Percentiles rank a stretch among this genome's conserved stretches.
Conservation (phyloP, 371 early-diverging fungal genomes). For the Umbelopsis sp. region DNA sequence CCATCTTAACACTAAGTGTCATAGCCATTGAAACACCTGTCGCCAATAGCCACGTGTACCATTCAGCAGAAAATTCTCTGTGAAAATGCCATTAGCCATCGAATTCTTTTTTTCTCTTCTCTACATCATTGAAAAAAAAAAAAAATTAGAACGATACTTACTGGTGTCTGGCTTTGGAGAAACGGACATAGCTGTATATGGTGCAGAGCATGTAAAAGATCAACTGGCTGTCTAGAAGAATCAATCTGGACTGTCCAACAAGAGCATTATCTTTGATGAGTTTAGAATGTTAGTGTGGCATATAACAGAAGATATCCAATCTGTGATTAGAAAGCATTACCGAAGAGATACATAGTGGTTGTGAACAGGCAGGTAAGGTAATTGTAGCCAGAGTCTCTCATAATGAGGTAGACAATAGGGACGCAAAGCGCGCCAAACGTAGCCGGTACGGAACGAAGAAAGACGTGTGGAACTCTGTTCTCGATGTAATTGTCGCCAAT, state of each 20-base stretch:
- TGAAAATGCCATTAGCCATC: slow-evolving; percentile 25
- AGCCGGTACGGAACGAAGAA: slow-evolving; percentile 82
- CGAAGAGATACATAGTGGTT: slow-evolving; percentile 82
- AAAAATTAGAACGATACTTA: slow-evolving; percentile 28
- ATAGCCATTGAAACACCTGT: slow-evolving; percentile 75
- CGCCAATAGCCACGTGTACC: slow-evolving; percentile 81
- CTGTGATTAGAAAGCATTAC: slow-evolving; percentile 35
- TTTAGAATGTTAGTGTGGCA: too few species aligned
- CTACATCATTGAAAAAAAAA: too few species aligned
- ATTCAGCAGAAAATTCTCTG: slow-evolving; percentile 57
- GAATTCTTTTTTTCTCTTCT: neutral
- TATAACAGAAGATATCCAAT: too few species aligned
- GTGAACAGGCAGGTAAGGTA: slow-evolving; percentile 77
- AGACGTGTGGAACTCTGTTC: slow-evolving; percentile 90
- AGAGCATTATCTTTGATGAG: slow-evolving; percentile 77
- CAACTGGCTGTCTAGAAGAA: slow-evolving; percentile 92
- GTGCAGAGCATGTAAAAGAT: slow-evolving; percentile 85
- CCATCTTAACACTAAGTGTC: slow-evolving; percentile 90
- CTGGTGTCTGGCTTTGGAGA: slow-evolving; percentile 79
- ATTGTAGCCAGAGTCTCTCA: slow-evolving; percentile 88
- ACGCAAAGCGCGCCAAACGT: slow-evolving; percentile 78
- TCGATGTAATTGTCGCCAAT: slow-evolving; percentile 90
- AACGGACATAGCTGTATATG: slow-evolving; percentile 84
- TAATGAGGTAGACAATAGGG: slow-evolving; percentile 80
- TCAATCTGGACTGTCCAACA: slow-evolving; percentile 90